phyloP scores from a whole-genome alignment of 768 basidiomycete genomes.

The Boletus subcaerulescens region DNA sequence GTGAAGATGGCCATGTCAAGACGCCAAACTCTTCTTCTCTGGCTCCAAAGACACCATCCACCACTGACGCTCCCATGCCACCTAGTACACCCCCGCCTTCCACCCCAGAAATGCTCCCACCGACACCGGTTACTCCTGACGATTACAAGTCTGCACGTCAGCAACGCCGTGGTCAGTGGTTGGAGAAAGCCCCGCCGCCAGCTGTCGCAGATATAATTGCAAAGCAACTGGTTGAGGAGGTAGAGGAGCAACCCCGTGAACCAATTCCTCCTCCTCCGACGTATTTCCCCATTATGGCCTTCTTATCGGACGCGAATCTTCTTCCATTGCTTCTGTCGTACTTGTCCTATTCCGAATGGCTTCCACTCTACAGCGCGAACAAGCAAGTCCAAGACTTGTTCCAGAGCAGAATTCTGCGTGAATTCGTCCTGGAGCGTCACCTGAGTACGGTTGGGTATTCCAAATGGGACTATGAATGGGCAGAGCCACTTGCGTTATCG shows the following conservation, averaged over 20 bases:
- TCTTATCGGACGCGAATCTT: slow-evolving; percentile 52
- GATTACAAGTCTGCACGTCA: slow-evolving; percentile 41
- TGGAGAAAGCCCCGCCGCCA: slow-evolving; percentile 39
- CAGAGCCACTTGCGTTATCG: slow-evolving; percentile 62
- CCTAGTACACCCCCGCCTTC: background rate
- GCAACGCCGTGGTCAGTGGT: slow-evolving; percentile 38
- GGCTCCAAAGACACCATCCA: background rate
- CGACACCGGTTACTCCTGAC: slow-evolving; percentile 30
- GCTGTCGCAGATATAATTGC: slow-evolving; percentile 32
- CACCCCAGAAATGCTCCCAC: slow-evolving; percentile 2
- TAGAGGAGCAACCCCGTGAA: slow-evolving; percentile 16
- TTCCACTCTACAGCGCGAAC: slow-evolving; percentile 54
- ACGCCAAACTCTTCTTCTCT: background rate
- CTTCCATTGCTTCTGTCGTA: slow-evolving; percentile 54
- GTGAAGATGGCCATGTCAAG: slow-evolving; percentile 11
- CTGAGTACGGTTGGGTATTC: slow-evolving; percentile 69
- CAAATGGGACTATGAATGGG: slow-evolving; percentile 53
- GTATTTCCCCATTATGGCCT: slow-evolving; percentile 52
- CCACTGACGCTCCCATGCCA: background rate
- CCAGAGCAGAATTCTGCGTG: slow-evolving; percentile 49
- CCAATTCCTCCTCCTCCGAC: slow-evolving; percentile 23
- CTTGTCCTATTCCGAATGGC: slow-evolving; percentile 73
- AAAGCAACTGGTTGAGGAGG: slow-evolving; percentile 20
- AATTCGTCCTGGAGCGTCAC: slow-evolving; percentile 66
- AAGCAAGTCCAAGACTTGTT: slow-evolving; percentile 53